Evolutionary conservation across 129 eudicot species (phyloP), one percentile per base, ranked within the genome.

Genomic region (Flaveria bidentis): DNA sequence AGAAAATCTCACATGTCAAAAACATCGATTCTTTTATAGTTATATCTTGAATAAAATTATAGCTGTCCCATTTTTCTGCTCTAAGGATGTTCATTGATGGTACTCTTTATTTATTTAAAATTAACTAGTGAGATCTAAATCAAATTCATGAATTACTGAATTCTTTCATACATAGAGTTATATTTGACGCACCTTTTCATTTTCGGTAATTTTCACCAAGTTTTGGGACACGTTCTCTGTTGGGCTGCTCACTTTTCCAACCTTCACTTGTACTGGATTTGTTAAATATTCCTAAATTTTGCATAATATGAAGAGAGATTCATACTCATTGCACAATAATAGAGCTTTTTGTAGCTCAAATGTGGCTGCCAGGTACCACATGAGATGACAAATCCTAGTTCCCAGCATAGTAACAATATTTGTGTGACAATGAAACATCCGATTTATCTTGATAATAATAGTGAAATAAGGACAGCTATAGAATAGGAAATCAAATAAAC

Each of bases 231-330:
- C 97, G 53, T 88, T 91, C 73, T 89, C 88, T 60, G 97, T 88
- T 33, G 94, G 97, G 84, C 93, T 91, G 63, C 97, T 91, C 74
- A 91, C 94, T 80, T 88, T 91, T 72, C 97, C 97, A 76, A 91
- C 97, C 66, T 86, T 88, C 61, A 91, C 88, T 82, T 84, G 94
- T 62, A 91, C 97, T 8, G 97, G 97, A 79, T 91, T 75, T 51
- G 87, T 83, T 68, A 91, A 68, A 79, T 91, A 88, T 66, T 91
- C 97, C 97, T 88, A 79, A 23, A 79, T 36, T n/a, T 51, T 53
- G 50, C 61, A 71, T 45, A 15, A 72, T 6, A 69, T 16, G 41
- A 67, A 3, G 28, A 12, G 14, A 6, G 51, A 20, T 69, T 69
- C 36, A 77, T 57, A 56, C 44, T 36, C 47, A 56, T 62, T 67